Conservation (phyloP, 768 basidiomycete species). For the Boletus huronensis region DNA sequence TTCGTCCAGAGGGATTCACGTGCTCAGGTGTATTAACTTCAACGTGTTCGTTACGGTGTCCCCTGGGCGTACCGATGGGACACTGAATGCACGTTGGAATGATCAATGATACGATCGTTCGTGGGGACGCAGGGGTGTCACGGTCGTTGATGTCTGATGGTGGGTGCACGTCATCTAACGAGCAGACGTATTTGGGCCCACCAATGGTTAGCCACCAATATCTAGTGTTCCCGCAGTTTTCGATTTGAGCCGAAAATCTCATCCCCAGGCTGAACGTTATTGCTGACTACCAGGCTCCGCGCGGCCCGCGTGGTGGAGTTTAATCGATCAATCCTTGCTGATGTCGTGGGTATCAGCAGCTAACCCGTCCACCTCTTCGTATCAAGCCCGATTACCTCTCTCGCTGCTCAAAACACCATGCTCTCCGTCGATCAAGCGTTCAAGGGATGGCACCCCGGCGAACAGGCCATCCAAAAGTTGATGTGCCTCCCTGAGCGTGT, state of each 20-base stretch:
- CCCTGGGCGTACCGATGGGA: not conserved
- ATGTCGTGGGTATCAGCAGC: not conserved
- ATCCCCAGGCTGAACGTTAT: not conserved
- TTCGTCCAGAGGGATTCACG: not conserved
- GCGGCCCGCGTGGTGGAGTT: not conserved
- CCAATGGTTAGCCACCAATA: not conserved
- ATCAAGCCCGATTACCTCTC: not conserved
- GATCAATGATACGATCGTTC: not conserved
- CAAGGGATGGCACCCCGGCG: constrained; percentile 44
- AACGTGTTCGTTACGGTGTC: not conserved
- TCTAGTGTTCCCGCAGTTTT: not conserved
- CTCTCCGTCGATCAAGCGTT: constrained; percentile 15
- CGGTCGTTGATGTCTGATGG: not conserved
- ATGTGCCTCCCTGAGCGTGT: constrained; percentile 25
- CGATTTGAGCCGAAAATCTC: not conserved
- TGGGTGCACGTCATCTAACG: not conserved
- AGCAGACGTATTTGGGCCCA: no score
- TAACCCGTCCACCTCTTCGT: no score
- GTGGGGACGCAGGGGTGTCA: not conserved
- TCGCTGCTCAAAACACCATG: not conserved
- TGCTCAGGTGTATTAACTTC: not conserved
- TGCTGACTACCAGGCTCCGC: not conserved
- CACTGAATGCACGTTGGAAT: not conserved
- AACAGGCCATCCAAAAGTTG: constrained; percentile 26
- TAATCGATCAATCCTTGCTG: not conserved